phyloP scores from a whole-genome alignment of 1,284 basidiomycete genomes.

The Phylloporus sp. region DNA sequence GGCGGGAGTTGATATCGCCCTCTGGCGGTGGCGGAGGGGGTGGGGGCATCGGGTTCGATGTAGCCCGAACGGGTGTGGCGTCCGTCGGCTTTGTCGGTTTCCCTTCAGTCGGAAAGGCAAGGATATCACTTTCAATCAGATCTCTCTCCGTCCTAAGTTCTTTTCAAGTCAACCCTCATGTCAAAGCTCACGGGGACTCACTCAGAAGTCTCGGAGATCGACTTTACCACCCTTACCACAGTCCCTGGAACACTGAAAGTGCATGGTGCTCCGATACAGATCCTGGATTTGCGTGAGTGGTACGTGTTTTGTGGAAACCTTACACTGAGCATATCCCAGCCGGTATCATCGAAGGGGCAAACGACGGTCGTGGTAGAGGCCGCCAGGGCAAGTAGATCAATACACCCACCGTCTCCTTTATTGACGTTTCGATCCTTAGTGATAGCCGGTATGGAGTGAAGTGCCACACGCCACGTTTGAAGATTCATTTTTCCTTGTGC shows the following conservation, averaged over 20 bases:
- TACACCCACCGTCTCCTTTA: not conserved
- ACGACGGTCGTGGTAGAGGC: constrained; percentile 97
- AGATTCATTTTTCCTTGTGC: constrained; percentile 22
- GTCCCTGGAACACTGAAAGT: constrained; percentile 97
- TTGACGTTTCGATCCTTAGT: constrained; percentile 45
- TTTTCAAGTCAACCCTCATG: constrained; percentile 88
- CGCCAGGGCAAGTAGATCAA: constrained; percentile 72
- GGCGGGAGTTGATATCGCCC: constrained; percentile 91
- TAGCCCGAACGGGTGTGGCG: constrained; percentile 95
- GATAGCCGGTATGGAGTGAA: constrained; percentile 72
- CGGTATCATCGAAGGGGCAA: constrained; percentile 99
- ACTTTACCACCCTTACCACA: constrained; percentile 94
- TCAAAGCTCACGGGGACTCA: constrained; percentile 97
- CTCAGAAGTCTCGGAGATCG: constrained; percentile 97
- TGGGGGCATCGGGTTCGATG: constrained; percentile 92
- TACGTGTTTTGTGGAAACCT: constrained; percentile 34
- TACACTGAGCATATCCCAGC: constrained; percentile 47
- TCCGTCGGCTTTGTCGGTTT: constrained; percentile 96
- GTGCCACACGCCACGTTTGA: constrained; percentile 10
- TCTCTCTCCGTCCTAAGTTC: constrained; percentile 5
- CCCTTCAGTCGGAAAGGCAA: constrained; percentile 85
- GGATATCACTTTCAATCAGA: constrained; percentile 24
- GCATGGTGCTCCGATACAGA: constrained; percentile 92
- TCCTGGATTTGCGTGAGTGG: constrained; percentile 78
- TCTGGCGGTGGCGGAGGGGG: constrained; percentile 85